Base-by-base conservation (phyloP, 768 basidiomycete genomes). In the Russula brevipes region DNA sequence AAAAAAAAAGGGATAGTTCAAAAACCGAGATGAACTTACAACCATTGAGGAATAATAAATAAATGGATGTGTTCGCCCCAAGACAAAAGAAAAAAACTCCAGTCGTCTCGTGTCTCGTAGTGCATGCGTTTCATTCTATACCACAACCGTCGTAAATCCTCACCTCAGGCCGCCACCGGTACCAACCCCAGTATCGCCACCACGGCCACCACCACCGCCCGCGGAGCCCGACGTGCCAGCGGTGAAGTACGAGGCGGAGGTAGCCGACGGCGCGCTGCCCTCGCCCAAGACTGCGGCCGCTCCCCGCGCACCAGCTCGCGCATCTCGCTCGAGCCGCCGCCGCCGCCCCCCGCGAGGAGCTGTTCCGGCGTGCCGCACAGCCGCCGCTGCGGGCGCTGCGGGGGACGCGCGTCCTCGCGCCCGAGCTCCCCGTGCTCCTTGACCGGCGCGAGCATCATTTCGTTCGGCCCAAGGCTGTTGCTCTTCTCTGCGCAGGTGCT, bases 391-490 rank as follows among this genome's bases (percentile, higher is more conserved):
- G n/a, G n/a, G n/a, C n/a, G n/a, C n/a, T n/a, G n/a, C 5, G 47
- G 54, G 8, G 8, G 24, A 10, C 11, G 30, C 38, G 11, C 8
- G 12, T 53, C 57, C 3, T 42, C 58, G 16, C 53, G 46, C 1
- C 55, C 61, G 1, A 62, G 42, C 33, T 65, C 66, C 36, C 64
- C 64, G 10, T 57, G 60, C 42, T 67, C 66, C 46, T 63, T 67
- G 12, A 67, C 66, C 1, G 66, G 64, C 31, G 66, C 52, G 5
- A 67, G 64, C 19, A 51, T 56, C 54, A n/a, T n/a, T n/a, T 66
- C 66, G 61, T 24, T 38, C 31, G 54, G 42, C 1, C 59, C 63
- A 8, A 64, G 63, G 53, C 66, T 67, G 11, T 59, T 67, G 7
- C 55, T 65, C 41, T 61, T 5, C 65, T 66, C 53, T 61, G 65